These are phyloP conservation scores for thale cress (Arabidopsis thaliana) DNA, from an alignment of 345 rosid species.

Conservation along the genomic window TAIR10.1 NC_003070.9:26908001-26908500, in stretches of 20 bases:
- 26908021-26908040: background rate
- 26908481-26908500: slow-evolving; percentile 16
- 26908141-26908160: background rate
- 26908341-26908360: slow-evolving; percentile 17
- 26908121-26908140: background rate
- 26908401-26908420: slow-evolving; percentile 12
- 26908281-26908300: background rate
- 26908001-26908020: slow-evolving; percentile 49
- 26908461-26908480: slow-evolving; percentile 16
- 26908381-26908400: slow-evolving; percentile 8
- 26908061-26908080: slow-evolving; percentile 53
- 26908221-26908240: slow-evolving; percentile 1
- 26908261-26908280: slow-evolving; percentile 1
- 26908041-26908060: slow-evolving; percentile 50
- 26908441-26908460: slow-evolving; percentile 15
- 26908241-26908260: slow-evolving; percentile 15
- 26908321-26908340: slow-evolving; percentile 20
- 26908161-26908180: background rate
- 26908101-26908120: background rate
- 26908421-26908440: slow-evolving; percentile 29
- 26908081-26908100: slow-evolving; percentile 15
- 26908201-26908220: slow-evolving; percentile 28
- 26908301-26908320: background rate
- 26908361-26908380: background rate
- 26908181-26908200: background rate